A percentile compares a stretch with the other conserved stretches of the same genome.
Conservation (phyloP, 306 rosid genomes). For the Begonia masoniana region DNA sequence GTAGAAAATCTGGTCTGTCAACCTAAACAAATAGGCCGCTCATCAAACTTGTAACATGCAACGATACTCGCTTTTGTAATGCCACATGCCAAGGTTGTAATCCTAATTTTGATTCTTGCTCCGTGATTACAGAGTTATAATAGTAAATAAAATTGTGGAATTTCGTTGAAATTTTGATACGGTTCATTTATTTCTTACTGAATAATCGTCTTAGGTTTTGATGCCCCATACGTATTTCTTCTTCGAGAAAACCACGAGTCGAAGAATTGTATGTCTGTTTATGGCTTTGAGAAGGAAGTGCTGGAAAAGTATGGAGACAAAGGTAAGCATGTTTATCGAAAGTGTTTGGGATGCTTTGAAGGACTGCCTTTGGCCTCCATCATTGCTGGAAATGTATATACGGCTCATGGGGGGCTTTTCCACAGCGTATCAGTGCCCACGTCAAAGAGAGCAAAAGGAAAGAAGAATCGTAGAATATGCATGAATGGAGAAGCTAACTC, state of each 20-base stretch:
- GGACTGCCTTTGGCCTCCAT: slow-evolving; percentile 82
- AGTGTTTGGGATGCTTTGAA: slow-evolving; percentile 88
- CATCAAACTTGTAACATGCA: too few relatives aligned
- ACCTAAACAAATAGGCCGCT: too few relatives aligned
- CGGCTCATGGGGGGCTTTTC: slow-evolving; percentile 89
- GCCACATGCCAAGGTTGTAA: too few relatives aligned
- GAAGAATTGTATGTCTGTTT: slow-evolving; percentile 76
- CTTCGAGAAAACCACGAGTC: slow-evolving; percentile 87
- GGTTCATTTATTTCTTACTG: too few relatives aligned
- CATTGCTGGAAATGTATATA: slow-evolving; percentile 60
- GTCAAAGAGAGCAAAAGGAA: slow-evolving; percentile 61
- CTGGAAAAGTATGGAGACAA: slow-evolving; percentile 58
- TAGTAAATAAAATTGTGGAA: too few relatives aligned
- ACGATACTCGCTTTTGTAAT: too few relatives aligned
- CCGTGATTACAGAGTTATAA: too few relatives aligned
- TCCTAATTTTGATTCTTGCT: too few relatives aligned
- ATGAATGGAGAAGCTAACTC: slow-evolving; percentile 27
- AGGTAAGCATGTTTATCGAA: slow-evolving; percentile 76
- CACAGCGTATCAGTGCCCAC: slow-evolving; percentile 43
- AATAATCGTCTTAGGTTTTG: slow-evolving; percentile 28
- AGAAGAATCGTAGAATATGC: slow-evolving; percentile 55
- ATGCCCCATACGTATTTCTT: slow-evolving; percentile 46
- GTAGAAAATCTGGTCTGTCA: too few relatives aligned
- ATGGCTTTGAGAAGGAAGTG: slow-evolving; percentile 83
- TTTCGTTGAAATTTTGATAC: too few relatives aligned